Evolutionary conservation across 1,284 basidiomycete genomes (phyloP), one percentile per base, ranked within the genome.

Genomic region (Ceratobasidium sp.): DNA sequence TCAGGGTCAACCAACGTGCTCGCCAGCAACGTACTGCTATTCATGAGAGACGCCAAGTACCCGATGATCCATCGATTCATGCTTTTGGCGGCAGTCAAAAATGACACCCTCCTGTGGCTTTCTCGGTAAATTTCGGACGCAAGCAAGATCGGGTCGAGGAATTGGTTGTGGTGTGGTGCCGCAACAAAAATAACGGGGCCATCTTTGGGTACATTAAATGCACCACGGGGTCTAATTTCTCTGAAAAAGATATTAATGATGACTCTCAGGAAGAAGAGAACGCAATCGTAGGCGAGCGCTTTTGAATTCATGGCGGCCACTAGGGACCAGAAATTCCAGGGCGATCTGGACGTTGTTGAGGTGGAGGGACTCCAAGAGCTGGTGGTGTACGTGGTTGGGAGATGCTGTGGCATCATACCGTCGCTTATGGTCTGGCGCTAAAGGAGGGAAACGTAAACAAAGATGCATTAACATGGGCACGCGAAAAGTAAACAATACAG

Each of bases 131-230:
- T 95, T 79, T 98, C 93, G 58, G 93, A 85, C 71, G 87, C 88
- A 52, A 99, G 81, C 50, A 99, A 83, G 53, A 99, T 80, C 7
- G 97, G 95, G 76, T 99, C 97, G 66, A 99, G 85, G 78, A 99
- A 99, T 80, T 96, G 94, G 78, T 99, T 99, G 76, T 92, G 90
- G 79, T 99, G 97, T 19, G 97, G 97, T 13, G 94, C 97, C 56
- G 86, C 94, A 59, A 97, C 96, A 79, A 99, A 98, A 75, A 99
- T 95, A 73, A 98, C 87, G 6, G 97, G 93, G 0, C 95, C 97
- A 72, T 93, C 85, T 70, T 84, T 83, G 39, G 97, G 97, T 62
- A 99, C 94, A 75, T 98, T 91, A 84, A 91, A 98, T 46, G 95
- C 90, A 58, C 97, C 94, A 77, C 97, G 84, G 1, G 95, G 93